These are phyloP conservation scores for Tolypocladium amazonense DNA, from an alignment of 2,329 filamentous ascomycete species.

Conservation along the genomic window DNA sequence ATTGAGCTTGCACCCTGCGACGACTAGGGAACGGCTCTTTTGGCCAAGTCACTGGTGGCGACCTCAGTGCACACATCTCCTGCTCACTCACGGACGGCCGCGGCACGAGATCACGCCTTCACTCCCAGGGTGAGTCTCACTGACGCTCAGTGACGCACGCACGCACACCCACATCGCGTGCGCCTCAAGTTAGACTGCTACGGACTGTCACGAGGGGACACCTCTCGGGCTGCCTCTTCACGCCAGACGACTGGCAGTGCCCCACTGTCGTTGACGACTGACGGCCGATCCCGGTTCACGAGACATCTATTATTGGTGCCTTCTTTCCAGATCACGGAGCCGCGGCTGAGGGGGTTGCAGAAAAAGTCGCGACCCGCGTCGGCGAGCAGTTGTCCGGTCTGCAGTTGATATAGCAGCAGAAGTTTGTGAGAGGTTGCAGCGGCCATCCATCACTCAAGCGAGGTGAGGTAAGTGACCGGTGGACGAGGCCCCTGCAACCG, in stretches of 20 bases:
- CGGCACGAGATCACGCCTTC: not conserved
- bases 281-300: not conserved
- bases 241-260: not conserved
- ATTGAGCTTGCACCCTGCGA: not conserved
- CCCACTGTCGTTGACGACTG: not conserved
- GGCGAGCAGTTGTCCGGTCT: not conserved
- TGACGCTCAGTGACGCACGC: not conserved
- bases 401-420: not conserved
- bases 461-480: not conserved
- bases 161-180: not conserved
- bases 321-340: not conserved
- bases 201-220: not conserved
- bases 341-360: not conserved
- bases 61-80: constrained; percentile 1
- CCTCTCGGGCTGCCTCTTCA: not conserved
- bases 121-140: not conserved
- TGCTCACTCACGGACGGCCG: not conserved
- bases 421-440: not conserved
- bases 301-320: not conserved
- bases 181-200: not conserved
- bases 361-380: not conserved
- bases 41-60: not conserved
- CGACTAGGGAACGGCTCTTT: not conserved
- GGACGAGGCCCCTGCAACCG: not conserved
- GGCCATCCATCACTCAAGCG: not conserved